Percentiles rank a stretch among this genome's conserved stretches.
phyloP scores from a whole-genome alignment of 2,329 filamentous ascomycete species.

The Fusarium multiceps region DNA sequence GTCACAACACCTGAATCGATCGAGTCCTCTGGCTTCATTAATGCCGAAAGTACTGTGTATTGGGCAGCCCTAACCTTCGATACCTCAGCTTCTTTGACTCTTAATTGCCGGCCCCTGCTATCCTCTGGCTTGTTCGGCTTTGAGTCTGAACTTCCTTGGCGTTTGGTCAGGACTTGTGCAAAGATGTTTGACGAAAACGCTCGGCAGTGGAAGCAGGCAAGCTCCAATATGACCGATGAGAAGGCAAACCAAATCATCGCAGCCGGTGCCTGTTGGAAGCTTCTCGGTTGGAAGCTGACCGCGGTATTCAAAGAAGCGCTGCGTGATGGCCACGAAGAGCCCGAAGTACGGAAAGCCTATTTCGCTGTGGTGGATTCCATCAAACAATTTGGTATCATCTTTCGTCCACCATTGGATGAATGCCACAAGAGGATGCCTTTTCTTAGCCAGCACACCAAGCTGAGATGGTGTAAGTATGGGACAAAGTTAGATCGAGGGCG shows the following conservation, averaged over 20 bases:
- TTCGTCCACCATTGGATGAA: slow-evolving; percentile 45
- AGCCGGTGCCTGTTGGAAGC: slow-evolving; percentile 46
- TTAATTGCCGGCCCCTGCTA: slow-evolving; percentile 54
- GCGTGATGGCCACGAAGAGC: slow-evolving; percentile 48
- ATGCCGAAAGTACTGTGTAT: slow-evolving; percentile 54
- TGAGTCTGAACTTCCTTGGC: slow-evolving; percentile 47
- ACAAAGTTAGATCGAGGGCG: fast-evolving
- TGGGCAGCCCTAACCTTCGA: slow-evolving; percentile 57
- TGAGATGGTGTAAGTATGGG: slow-evolving; percentile 48
- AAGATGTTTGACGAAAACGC: slow-evolving; percentile 48
- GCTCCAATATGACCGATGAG: slow-evolving; percentile 48
- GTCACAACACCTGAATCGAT: slow-evolving; percentile 45
- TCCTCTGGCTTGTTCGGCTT: slow-evolving; percentile 54
- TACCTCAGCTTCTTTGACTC: slow-evolving; percentile 54
- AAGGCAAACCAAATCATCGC: slow-evolving; percentile 49
- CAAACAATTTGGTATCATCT: slow-evolving; percentile 45
- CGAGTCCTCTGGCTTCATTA: slow-evolving; percentile 50
- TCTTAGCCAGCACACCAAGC: slow-evolving; percentile 46
- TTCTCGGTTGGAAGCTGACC: slow-evolving; percentile 49
- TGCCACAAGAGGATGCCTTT: slow-evolving; percentile 50
- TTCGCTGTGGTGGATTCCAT: slow-evolving; percentile 43
- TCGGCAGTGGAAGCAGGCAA: slow-evolving; percentile 42
- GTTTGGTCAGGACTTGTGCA: slow-evolving; percentile 44
- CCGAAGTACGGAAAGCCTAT: slow-evolving; percentile 45
- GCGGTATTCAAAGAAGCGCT: slow-evolving; percentile 50